Conservation (phyloP, 192 early-diverging fungal species). For the Coemansia sp. region DNA sequence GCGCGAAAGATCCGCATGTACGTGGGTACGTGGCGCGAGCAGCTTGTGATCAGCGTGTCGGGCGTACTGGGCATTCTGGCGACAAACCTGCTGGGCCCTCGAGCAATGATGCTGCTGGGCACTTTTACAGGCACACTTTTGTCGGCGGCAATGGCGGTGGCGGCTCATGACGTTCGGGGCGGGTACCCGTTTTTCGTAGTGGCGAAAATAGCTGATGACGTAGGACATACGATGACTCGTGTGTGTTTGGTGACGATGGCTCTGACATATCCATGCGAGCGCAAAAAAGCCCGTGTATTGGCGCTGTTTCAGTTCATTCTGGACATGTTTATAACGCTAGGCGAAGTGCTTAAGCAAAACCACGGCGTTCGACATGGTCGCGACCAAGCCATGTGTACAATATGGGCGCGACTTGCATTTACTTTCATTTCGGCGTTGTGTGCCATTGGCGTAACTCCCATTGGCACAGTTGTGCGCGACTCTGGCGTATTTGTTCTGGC, state of each 20-base stretch:
- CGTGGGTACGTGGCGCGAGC: constrained; percentile 17
- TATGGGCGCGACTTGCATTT: constrained; percentile 11
- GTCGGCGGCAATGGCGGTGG: not conserved
- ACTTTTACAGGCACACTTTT: not conserved
- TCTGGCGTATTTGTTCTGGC: constrained; percentile 28
- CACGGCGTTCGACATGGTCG: not conserved
- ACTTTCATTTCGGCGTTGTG: not conserved
- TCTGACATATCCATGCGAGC: constrained; percentile 29
- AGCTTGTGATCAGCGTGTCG: constrained; percentile 3
- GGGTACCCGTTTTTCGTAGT: constrained; percentile 12
- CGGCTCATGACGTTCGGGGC: not conserved
- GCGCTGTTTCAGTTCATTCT: constrained; percentile 20
- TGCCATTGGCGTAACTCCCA: constrained; percentile 5
- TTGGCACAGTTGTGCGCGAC: constrained; percentile 17
- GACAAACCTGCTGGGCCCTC: constrained; percentile 15
- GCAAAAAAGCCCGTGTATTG: constrained; percentile 18
- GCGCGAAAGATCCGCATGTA: not conserved
- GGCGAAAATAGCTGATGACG: not conserved
- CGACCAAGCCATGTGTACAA: not conserved
- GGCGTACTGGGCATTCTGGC: constrained; percentile 11
- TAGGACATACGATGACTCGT: constrained; percentile 11
- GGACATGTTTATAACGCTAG: constrained; percentile 23
- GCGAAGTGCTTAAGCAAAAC: constrained; percentile 8
- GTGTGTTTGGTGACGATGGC: constrained; percentile 14
- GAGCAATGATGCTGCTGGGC: constrained; percentile 7